Conservation (phyloP, 2,329 filamentous ascomycete genomes). For the Xylariaceae sp. region DNA sequence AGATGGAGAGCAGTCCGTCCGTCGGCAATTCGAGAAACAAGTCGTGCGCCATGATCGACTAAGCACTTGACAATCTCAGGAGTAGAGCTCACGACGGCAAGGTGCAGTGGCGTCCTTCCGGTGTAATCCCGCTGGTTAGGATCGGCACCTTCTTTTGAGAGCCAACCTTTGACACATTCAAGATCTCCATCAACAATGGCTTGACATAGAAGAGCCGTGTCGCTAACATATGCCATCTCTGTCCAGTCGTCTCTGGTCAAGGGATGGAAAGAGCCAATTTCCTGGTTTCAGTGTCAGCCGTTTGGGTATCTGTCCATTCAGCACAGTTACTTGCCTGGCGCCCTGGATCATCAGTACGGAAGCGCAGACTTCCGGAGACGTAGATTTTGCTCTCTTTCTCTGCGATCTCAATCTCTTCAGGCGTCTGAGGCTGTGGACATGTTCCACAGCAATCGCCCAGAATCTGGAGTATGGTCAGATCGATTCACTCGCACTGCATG, state of each 20-base stretch:
- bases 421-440: constrained; percentile 64
- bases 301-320: neutral
- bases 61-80: constrained; percentile 65
- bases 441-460: constrained; percentile 76
- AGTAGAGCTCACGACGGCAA: constrained; percentile 65
- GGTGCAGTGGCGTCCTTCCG: constrained; percentile 71
- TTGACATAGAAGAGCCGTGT: constrained; percentile 70
- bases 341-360: constrained; percentile 76
- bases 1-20: constrained; percentile 79
- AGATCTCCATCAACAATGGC: constrained; percentile 72
- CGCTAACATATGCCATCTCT: constrained; percentile 83
- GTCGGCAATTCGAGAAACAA: constrained; percentile 71
- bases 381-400: constrained; percentile 71
- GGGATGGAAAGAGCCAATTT: constrained; percentile 68
- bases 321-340: constrained; percentile 46
- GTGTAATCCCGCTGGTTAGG: constrained; percentile 72
- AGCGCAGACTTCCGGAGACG: constrained; percentile 66
- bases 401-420: constrained; percentile 65
- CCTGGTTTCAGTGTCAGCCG: constrained; percentile 25
- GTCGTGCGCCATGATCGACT: constrained; percentile 64
- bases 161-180: constrained; percentile 66
- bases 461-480: constrained; percentile 36
- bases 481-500: neutral
- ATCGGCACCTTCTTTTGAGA: constrained; percentile 60
- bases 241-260: constrained; percentile 81